Evolutionary conservation across 495 filamentous ascomycete species (phyloP).

Genomic region (Penicillium parvum): DNA sequence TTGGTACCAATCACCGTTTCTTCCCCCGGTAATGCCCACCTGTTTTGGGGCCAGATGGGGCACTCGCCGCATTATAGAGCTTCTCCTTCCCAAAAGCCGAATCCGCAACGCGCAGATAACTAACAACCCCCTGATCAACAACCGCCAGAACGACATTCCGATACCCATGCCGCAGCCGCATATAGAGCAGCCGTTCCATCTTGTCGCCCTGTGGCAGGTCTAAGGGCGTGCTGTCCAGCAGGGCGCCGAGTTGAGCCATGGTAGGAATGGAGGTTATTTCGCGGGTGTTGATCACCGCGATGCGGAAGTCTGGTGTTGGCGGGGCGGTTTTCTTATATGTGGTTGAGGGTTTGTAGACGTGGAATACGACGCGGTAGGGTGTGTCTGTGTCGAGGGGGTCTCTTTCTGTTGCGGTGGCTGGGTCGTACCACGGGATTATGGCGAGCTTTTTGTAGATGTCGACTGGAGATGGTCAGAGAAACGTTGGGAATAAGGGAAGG

Average conservation of each 20-base stretch:
- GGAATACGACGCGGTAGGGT: slow-evolving; percentile 67
- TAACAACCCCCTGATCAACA: slow-evolving; percentile 84
- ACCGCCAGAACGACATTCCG: slow-evolving; percentile 81
- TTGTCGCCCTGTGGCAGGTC: slow-evolving; percentile 53
- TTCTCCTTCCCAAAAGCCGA: slow-evolving; percentile 73
- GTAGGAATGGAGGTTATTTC: slow-evolving; percentile 62
- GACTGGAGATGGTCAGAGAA: slow-evolving; percentile 24
- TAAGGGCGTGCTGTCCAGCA: slow-evolving; percentile 66
- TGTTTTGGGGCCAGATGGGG: slow-evolving; percentile 31
- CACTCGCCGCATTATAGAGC: slow-evolving; percentile 49
- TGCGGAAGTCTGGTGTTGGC: slow-evolving; percentile 71
- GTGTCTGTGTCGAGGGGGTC: slow-evolving; percentile 19
- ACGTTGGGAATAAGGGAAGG: neutral
- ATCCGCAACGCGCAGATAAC: slow-evolving; percentile 77
- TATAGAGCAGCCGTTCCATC: slow-evolving; percentile 52
- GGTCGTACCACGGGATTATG: slow-evolving; percentile 72
- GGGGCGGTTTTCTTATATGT: slow-evolving; percentile 71
- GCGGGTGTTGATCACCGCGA: slow-evolving; percentile 75
- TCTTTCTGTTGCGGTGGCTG: slow-evolving; percentile 23
- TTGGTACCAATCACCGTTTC: slow-evolving; percentile 24
- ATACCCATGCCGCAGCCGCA: slow-evolving; percentile 76
- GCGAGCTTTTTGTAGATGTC: slow-evolving; percentile 71
- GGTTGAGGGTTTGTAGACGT: slow-evolving; percentile 75
- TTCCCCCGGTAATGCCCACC: slow-evolving; percentile 34
- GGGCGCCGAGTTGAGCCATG: slow-evolving; percentile 59